These are phyloP conservation scores for Tricholoma terreum DNA, from an alignment of 768 basidiomycete species.

Conservation along the genomic window DNA sequence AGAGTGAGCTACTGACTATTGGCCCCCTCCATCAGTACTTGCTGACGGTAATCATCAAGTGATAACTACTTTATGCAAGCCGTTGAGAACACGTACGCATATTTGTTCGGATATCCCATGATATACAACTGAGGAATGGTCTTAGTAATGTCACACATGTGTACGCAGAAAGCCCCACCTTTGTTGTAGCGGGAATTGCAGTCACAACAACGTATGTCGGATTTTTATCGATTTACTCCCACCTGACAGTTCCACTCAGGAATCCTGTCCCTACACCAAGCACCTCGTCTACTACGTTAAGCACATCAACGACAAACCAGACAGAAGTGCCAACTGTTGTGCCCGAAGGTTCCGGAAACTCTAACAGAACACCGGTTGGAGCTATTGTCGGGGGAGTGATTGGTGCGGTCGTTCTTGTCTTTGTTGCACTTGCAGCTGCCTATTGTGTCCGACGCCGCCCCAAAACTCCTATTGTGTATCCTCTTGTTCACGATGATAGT, in stretches of 20 bases:
- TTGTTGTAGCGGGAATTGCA: constrained; percentile 3
- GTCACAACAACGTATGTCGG: constrained; percentile 3
- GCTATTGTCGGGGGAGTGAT: not conserved
- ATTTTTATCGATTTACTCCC: not conserved
- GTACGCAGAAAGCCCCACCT: constrained; percentile 1
- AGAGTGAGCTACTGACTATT: not conserved
- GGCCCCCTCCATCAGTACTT: not conserved
- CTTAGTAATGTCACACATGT: not conserved
- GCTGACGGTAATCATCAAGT: not conserved
- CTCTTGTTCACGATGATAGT: no score
- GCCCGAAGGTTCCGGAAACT: not conserved
- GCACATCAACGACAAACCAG: no score
- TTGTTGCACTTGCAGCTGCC: not conserved
- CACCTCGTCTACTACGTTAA: not conserved
- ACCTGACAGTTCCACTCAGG: not conserved
- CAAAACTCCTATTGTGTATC: no score
- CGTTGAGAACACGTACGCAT: not conserved
- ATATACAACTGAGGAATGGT: not conserved
- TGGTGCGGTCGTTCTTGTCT: not conserved
- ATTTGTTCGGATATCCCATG: not conserved
- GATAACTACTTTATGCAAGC: constrained; percentile 5
- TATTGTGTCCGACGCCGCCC: not conserved
- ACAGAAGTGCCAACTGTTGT: not conserved
- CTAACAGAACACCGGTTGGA: not conserved
- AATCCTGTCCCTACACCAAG: not conserved